Conservation (phyloP, 2,329 filamentous ascomycete species). For the Penicillium sp. region DNA sequence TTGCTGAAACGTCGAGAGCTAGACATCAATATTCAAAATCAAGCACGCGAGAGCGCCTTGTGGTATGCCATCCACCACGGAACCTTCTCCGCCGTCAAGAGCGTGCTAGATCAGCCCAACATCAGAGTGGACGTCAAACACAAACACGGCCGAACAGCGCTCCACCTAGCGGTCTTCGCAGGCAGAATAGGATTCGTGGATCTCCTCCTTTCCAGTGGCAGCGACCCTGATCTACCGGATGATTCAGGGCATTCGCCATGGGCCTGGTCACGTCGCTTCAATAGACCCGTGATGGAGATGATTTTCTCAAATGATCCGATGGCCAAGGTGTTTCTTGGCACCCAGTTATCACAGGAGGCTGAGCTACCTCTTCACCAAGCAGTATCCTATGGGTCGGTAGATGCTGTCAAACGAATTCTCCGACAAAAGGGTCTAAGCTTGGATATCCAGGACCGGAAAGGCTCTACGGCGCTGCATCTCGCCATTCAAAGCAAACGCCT, state of each 20-base stretch:
- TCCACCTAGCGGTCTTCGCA: not conserved
- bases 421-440: not conserved
- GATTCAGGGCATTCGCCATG: not conserved
- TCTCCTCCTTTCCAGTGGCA: not conserved
- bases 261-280: not conserved
- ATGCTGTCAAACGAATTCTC: slow-evolving; percentile 1
- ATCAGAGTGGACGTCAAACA: not conserved
- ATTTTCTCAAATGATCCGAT: not conserved
- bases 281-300: slow-evolving; percentile 1
- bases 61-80: slow-evolving; percentile 4
- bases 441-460: not conserved
- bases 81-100: not conserved
- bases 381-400: slow-evolving; percentile 1
- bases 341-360: not conserved
- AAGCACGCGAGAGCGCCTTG: slow-evolving; percentile 1
- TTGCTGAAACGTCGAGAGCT: not conserved
- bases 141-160: slow-evolving; percentile 1
- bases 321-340: not conserved
- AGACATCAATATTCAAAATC: slow-evolving; percentile 5
- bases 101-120: not conserved
- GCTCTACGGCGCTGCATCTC: not conserved
- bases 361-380: slow-evolving; percentile 3
- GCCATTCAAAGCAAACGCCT: not conserved
- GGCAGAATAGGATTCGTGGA: not conserved
- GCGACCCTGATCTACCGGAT: not conserved